A percentile compares a stretch with the other conserved stretches of the same genome.
These are phyloP conservation scores for Tylopilus cervinicoccineus DNA, from an alignment of 768 basidiomycete genomes.

Conservation along the genomic window DNA sequence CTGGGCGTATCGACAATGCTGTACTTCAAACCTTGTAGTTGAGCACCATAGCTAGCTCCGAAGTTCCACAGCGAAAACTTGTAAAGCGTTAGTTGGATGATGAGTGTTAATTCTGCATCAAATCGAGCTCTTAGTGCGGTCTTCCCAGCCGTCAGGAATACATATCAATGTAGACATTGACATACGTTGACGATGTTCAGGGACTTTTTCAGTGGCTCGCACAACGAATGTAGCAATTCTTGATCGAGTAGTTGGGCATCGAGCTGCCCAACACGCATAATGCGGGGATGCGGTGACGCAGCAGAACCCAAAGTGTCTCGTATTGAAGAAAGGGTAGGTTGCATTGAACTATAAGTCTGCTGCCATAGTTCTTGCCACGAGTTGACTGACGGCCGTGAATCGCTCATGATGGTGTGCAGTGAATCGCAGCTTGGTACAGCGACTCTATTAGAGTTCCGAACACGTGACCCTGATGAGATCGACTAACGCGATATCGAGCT, in stretches of 20 bases:
- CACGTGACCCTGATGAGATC: slow-evolving; percentile 23
- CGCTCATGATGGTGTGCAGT: slow-evolving; percentile 13
- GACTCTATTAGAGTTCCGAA: no score
- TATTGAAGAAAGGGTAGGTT: slow-evolving; percentile 49
- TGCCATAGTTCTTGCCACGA: slow-evolving; percentile 45
- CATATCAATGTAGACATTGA: slow-evolving; percentile 5
- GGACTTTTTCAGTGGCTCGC: slow-evolving; percentile 76
- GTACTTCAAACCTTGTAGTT: slow-evolving; percentile 76
- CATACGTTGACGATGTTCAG: slow-evolving; percentile 65
- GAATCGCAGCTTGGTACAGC: no score
- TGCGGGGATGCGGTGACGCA: slow-evolving; percentile 37
- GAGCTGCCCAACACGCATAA: slow-evolving; percentile 83
- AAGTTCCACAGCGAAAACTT: slow-evolving; percentile 80
- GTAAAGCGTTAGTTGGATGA: slow-evolving; percentile 71
- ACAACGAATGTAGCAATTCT: slow-evolving; percentile 77
- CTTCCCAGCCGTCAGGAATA: slow-evolving; percentile 35
- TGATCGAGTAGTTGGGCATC: slow-evolving; percentile 89
- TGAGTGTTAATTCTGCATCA: slow-evolving; percentile 69
- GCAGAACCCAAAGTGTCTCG: slow-evolving; percentile 35
- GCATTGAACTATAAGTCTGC: slow-evolving; percentile 59
- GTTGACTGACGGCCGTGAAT: slow-evolving; percentile 1
- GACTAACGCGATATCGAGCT: slow-evolving; percentile 2
- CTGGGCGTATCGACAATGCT: slow-evolving; percentile 16
- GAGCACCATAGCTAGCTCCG: slow-evolving; percentile 80
- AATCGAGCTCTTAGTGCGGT: slow-evolving; percentile 54